Evolutionary conservation across 352 stramenopile genomes (phyloP).

Genomic region (Thalassiosira livingstoniorum): DNA sequence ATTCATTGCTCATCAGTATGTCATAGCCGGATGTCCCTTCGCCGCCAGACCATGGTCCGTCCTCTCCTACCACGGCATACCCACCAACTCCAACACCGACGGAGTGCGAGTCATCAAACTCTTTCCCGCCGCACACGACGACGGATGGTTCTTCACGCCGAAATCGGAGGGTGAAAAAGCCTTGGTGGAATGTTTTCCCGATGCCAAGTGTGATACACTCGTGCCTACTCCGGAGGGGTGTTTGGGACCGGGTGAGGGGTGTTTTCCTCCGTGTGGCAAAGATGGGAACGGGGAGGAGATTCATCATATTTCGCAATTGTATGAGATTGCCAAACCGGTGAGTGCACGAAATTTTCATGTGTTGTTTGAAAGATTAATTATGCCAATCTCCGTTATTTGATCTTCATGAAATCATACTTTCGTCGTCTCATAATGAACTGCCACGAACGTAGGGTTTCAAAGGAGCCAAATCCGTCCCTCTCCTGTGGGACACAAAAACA

Average conservation of each 20-base stretch:
- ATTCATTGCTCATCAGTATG: conserved; percentile 6
- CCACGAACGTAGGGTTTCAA: too few species aligned
- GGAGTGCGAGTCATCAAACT: conserved; percentile 20
- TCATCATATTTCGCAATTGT: conserved; percentile 37
- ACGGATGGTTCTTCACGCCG: conserved; percentile 30
- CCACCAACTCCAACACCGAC: conserved; percentile 5
- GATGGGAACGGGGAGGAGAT: not conserved
- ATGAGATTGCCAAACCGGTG: conserved; percentile 22
- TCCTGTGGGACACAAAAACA: conserved; percentile 33
- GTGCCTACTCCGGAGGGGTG: conserved; percentile 8
- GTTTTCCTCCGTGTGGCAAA: conserved; percentile 5
- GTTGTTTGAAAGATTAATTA: too few species aligned
- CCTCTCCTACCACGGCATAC: conserved; percentile 26
- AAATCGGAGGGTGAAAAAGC: conserved; percentile 23
- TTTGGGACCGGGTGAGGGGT: not conserved
- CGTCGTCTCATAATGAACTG: too few species aligned
- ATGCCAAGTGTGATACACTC: conserved; percentile 13
- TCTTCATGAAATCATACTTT: too few species aligned
- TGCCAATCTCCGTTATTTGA: too few species aligned
- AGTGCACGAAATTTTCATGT: too few species aligned
- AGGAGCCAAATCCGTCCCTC: conserved; percentile 23
- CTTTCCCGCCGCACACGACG: conserved; percentile 25
- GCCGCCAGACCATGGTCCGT: conserved; percentile 28
- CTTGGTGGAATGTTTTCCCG: conserved; percentile 16
- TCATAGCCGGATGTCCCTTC: conserved; percentile 34